These are phyloP conservation scores for Drechslerella stenobrocha DNA, from an alignment of 2,329 filamentous ascomycete species.

Conservation along the genomic window DNA sequence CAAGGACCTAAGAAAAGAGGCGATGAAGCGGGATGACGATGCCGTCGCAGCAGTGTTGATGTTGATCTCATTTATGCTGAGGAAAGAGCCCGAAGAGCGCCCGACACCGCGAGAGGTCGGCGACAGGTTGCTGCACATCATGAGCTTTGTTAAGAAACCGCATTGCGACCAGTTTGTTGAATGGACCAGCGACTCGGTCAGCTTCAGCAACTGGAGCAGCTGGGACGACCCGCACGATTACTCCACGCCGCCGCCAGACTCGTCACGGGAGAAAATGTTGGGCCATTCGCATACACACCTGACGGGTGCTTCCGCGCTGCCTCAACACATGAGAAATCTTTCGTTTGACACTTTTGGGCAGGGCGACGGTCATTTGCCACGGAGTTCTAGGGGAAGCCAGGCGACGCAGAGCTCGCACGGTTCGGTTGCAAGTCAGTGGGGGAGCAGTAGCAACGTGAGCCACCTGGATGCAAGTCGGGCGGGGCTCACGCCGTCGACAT, in stretches of 20 bases:
- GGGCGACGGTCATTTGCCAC: not conserved
- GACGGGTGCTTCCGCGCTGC: not conserved
- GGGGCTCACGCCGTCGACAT: conserved; percentile 15
- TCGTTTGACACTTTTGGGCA: conserved; percentile 40
- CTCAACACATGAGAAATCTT: conserved; percentile 33
- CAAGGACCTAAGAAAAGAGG: conserved; percentile 64
- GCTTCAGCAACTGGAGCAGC: conserved; percentile 45
- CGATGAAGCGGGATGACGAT: conserved; percentile 56
- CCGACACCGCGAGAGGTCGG: conserved; percentile 49
- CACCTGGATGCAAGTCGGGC: conserved; percentile 5
- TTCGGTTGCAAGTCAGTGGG: conserved; percentile 14
- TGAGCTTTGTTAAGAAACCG: conserved; percentile 45
- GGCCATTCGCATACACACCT: not conserved
- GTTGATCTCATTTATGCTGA: conserved; percentile 50
- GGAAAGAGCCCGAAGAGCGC: conserved; percentile 48
- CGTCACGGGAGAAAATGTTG: not conserved
- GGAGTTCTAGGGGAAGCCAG: conserved; percentile 20
- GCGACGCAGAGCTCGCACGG: conserved; percentile 11
- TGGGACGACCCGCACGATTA: conserved; percentile 47
- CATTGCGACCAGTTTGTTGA: conserved; percentile 45
- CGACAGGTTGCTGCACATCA: conserved; percentile 45
- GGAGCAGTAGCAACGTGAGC: conserved; percentile 9
- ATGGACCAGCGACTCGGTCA: conserved; percentile 23
- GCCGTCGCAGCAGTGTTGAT: conserved; percentile 46
- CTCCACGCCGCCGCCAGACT: conserved; percentile 1